These are phyloP conservation scores for Quercus engelmannii DNA, from an alignment of 306 rosid species.

Conservation along the genomic window DNA sequence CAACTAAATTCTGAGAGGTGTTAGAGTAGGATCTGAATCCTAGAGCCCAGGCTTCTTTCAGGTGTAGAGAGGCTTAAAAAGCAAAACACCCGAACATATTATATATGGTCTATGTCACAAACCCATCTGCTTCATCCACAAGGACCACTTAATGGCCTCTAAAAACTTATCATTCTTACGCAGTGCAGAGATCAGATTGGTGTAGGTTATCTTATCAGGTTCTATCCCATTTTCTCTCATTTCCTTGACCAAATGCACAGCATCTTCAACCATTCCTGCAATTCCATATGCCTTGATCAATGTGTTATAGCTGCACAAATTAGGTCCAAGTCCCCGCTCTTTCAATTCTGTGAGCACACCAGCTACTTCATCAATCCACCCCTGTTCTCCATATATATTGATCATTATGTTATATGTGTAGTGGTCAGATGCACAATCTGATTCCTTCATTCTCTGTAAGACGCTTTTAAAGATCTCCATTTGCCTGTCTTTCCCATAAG, in stretches of 20 bases:
- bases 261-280: conserved; percentile 92
- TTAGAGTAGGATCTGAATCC: conserved; percentile 7
- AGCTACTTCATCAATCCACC: conserved; percentile 80
- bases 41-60: conserved; percentile 3
- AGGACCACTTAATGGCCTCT: conserved; percentile 95
- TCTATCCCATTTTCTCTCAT: conserved; percentile 79
- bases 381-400: conserved; percentile 85
- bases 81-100: conserved; percentile 4
- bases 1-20: conserved; percentile 6
- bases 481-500: conserved; percentile 82
- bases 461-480: conserved; percentile 62
- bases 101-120: conserved; percentile 32
- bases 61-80: conserved; percentile 12
- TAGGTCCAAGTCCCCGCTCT: conserved; percentile 66
- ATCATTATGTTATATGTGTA: conserved; percentile 86
- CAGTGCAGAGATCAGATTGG: conserved; percentile 64
- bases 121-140: conserved; percentile 93
- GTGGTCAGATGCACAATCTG: conserved; percentile 55
- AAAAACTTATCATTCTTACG: conserved; percentile 68
- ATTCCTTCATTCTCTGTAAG: conserved; percentile 70
- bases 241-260: conserved; percentile 75
- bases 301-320: conserved; percentile 84
- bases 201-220: conserved; percentile 79
- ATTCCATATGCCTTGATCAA: conserved; percentile 89
- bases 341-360: conserved; percentile 62